Evolutionary conservation across 768 basidiomycete species (phyloP).

Genomic region (Holtermanniella nyarrowii): DNA sequence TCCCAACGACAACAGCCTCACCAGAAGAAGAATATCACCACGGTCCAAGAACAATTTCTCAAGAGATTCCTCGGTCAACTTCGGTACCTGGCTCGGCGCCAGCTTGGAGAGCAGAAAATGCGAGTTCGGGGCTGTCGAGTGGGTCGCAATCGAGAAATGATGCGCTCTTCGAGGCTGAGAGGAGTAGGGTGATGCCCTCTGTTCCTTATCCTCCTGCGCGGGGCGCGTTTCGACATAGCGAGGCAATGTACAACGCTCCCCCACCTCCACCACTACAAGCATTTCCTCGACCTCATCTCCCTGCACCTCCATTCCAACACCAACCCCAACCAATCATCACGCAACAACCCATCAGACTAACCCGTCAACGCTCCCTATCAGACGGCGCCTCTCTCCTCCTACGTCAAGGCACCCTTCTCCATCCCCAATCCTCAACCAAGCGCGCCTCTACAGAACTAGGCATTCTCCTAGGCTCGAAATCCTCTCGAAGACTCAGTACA

Average conservation of each 20-base stretch:
- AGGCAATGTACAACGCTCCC: constrained; percentile 13
- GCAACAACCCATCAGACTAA: constrained; percentile 11
- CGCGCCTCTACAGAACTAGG: constrained; percentile 32
- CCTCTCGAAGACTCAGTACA: constrained; percentile 19
- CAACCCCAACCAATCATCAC: too few relatives aligned
- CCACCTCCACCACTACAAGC: too few relatives aligned
- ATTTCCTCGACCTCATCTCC: too few relatives aligned
- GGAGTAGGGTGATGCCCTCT: constrained; percentile 26
- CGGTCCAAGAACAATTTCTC: not conserved
- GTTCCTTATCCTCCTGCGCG: constrained; percentile 22
- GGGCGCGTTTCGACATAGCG: constrained; percentile 13
- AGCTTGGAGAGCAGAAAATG: not conserved
- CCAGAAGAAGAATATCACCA: not conserved
- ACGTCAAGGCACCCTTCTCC: constrained; percentile 36
- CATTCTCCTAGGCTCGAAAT: constrained; percentile 28
- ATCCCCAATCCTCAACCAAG: constrained; percentile 30
- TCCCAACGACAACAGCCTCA: not conserved
- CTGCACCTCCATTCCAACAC: too few relatives aligned
- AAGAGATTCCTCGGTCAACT: not conserved
- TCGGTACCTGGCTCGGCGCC: not conserved
- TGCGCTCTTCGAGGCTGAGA: constrained; percentile 20
- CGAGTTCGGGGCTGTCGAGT: constrained; percentile 14
- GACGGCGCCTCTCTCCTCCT: constrained; percentile 34
- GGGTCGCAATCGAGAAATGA: constrained; percentile 29
- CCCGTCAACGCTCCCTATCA: constrained; percentile 14